Evolutionary conservation across 2,329 filamentous ascomycete genomes (phyloP).

Genomic region (Aaosphaeria arxii): DNA sequence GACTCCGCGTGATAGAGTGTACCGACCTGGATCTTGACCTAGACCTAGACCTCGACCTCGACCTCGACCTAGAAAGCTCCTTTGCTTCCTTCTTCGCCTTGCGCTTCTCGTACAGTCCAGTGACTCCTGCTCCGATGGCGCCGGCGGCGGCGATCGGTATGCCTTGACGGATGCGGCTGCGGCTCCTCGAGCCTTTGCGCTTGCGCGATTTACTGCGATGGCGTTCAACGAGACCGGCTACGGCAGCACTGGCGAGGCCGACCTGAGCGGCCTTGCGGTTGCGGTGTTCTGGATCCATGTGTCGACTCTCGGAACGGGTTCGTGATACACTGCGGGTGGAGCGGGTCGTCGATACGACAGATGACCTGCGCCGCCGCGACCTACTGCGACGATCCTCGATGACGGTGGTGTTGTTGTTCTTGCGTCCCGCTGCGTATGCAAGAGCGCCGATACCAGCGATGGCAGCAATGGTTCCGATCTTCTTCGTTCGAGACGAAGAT

Average conservation of each 20-base stretch:
- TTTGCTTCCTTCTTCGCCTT: conserved; percentile 59
- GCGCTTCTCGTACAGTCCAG: conserved; percentile 61
- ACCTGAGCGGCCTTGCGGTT: conserved; percentile 60
- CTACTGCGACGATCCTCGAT: conserved; percentile 48
- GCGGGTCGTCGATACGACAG: conserved; percentile 30
- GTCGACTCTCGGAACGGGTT: conserved; percentile 37
- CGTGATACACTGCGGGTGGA: conserved; percentile 11
- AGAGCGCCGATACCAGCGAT: conserved; percentile 60
- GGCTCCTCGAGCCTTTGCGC: conserved; percentile 51
- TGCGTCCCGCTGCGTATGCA: conserved; percentile 51
- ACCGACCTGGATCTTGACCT: conserved; percentile 45
- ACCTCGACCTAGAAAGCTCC: conserved; percentile 39
- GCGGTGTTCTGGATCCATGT: conserved; percentile 49
- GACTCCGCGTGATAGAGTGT: conserved; percentile 43
- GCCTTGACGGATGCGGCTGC: conserved; percentile 55
- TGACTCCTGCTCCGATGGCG: conserved; percentile 58
- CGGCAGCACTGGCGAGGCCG: conserved; percentile 60
- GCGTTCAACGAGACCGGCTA: conserved; percentile 59
- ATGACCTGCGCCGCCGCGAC: conserved; percentile 43
- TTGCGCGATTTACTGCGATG: conserved; percentile 57
- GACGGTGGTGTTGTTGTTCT: conserved; percentile 45
- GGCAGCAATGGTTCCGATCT: conserved; percentile 57
- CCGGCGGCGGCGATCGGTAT: conserved; percentile 61
- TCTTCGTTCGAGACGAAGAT: conserved; percentile 45
- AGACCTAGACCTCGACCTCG: conserved; percentile 29